Evolutionary conservation across 805 yeast species (phyloP).

Genomic region (Kazachstania taianensis): DNA sequence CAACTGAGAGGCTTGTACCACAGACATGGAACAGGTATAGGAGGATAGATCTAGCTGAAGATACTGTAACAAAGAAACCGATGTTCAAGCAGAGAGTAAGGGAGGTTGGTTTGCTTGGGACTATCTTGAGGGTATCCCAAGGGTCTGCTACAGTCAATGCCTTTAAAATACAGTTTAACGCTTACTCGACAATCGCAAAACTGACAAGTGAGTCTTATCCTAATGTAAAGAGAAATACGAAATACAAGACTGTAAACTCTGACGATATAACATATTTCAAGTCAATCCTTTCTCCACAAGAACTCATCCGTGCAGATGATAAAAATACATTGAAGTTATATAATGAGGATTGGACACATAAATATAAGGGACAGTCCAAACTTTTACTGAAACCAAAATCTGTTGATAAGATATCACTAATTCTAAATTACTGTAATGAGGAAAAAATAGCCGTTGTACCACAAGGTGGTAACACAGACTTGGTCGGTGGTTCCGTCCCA

Average conservation of each 20-base stretch:
- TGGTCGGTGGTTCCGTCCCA: slow-evolving; percentile 91
- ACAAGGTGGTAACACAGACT: slow-evolving; percentile 95
- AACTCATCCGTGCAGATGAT: slow-evolving; percentile 38
- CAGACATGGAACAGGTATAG: no score
- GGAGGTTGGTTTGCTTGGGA: no score
- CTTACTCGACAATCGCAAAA: slow-evolving; percentile 9
- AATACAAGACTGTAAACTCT: slow-evolving; percentile 42
- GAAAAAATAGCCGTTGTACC: slow-evolving; percentile 78
- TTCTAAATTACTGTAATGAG: slow-evolving; percentile 72
- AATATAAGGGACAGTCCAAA: slow-evolving; percentile 79
- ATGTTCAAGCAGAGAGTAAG: no score
- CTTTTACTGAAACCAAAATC: slow-evolving; percentile 76
- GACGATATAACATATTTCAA: slow-evolving; percentile 54
- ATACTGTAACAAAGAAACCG: no score
- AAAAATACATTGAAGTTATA: slow-evolving; percentile 54
- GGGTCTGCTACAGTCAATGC: no score
- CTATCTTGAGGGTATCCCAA: no score
- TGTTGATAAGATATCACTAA: slow-evolving; percentile 64
- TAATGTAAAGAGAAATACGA: slow-evolving; percentile 39
- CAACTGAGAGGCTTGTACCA: no score
- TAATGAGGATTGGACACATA: slow-evolving; percentile 93
- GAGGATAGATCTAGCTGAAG: no score
- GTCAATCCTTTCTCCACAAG: slow-evolving; percentile 42
- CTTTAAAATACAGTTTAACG: no score
- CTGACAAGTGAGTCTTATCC: slow-evolving; percentile 68